Evolutionary conservation across 192 early-diverging fungal species (phyloP).

Genomic region (Oehlia diaphana): DNA sequence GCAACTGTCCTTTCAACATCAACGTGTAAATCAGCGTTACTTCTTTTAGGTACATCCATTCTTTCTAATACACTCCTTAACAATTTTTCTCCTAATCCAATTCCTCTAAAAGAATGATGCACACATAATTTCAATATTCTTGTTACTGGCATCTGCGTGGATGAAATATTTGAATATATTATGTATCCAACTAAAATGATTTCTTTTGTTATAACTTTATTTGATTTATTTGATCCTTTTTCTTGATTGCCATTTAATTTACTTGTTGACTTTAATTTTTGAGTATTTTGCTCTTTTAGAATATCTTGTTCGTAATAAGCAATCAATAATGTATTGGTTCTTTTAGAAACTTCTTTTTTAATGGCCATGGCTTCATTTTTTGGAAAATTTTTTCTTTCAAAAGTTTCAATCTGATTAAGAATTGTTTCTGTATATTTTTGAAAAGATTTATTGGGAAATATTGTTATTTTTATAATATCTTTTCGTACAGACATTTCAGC

Average conservation of each 20-base stretch:
- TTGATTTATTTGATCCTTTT: background rate
- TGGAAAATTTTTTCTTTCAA: conserved; percentile 24
- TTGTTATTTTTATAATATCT: background rate
- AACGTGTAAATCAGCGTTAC: conserved; percentile 18
- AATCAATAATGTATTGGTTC: conserved; percentile 24
- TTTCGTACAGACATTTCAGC: background rate
- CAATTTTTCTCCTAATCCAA: conserved; percentile 17
- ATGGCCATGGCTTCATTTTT: conserved; percentile 26
- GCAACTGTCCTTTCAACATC: conserved; percentile 4
- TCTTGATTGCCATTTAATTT: background rate
- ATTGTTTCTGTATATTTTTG: conserved; percentile 14
- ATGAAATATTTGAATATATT: conserved; percentile 18
- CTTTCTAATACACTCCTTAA: background rate
- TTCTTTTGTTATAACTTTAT: background rate
- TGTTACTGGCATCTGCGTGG: conserved; percentile 2
- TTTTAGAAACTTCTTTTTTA: conserved; percentile 21
- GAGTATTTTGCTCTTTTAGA: background rate
- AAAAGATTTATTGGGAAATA: conserved; percentile 25
- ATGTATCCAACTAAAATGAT: conserved; percentile 22
- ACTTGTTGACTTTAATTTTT: too few species aligned
- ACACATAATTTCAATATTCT: conserved; percentile 23
- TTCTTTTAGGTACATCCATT: conserved; percentile 17
- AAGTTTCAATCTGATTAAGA: conserved; percentile 23
- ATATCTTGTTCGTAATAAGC: background rate
- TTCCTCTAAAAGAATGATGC: background rate